Percentiles rank a stretch among this genome's conserved stretches.
Conservation (phyloP, 2,329 filamentous ascomycete genomes). For the Colletotrichum salicis region DNA sequence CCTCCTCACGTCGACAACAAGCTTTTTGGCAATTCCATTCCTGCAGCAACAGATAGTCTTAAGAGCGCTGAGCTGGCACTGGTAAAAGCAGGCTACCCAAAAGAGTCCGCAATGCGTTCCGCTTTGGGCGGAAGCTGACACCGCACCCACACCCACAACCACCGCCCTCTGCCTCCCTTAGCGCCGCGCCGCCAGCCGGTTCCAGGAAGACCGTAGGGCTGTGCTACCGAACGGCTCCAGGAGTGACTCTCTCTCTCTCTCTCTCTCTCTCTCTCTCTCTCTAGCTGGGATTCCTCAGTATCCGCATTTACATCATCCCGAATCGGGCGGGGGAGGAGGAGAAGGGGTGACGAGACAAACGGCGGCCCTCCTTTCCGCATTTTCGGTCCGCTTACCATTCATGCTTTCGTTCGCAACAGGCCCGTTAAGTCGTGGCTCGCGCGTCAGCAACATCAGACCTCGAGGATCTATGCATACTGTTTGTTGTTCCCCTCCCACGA, state of each 20-base stretch:
- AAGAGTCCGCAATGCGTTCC: neutral
- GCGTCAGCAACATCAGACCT: conserved; percentile 9
- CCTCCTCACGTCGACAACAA: neutral
- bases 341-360: neutral
- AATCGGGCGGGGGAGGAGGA: too few species aligned
- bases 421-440: neutral
- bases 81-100: neutral
- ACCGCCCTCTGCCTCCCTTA: neutral
- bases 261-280: neutral
- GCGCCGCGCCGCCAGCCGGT: conserved; percentile 7
- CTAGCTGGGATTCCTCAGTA: neutral
- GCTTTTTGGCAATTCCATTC: neutral
- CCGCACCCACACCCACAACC: neutral
- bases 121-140: conserved; percentile 24
- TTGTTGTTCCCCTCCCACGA: neutral
- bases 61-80: neutral
- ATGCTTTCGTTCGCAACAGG: neutral
- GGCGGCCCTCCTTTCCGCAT: conserved; percentile 1
- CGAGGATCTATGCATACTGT: conserved; percentile 4
- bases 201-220: conserved; percentile 17
- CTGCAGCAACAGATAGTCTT: neutral
- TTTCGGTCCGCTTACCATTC: neutral
- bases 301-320: conserved; percentile 7
- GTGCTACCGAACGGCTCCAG: neutral
- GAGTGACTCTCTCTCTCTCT: neutral